Conservation (phyloP, 495 filamentous ascomycete species). For the Penicillium salamii region DNA sequence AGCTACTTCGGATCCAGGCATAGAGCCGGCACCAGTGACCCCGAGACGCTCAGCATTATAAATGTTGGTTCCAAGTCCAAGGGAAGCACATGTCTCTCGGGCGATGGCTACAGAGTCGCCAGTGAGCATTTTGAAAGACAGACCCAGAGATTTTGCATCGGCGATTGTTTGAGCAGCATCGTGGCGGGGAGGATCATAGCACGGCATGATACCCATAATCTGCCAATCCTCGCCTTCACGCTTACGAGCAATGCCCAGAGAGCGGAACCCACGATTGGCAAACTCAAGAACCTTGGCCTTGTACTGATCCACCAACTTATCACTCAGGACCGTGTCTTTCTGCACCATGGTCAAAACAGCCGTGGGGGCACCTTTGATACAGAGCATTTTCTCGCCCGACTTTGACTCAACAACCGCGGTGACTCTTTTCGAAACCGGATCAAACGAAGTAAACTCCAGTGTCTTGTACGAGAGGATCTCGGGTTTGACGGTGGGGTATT, state of each 20-base stretch:
- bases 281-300: constrained; percentile 90
- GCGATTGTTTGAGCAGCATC: constrained; percentile 87
- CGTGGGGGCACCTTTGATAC: constrained; percentile 88
- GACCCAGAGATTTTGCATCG: constrained; percentile 82
- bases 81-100: constrained; percentile 82
- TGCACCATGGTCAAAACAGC: constrained; percentile 81
- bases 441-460: constrained; percentile 82
- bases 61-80: constrained; percentile 89
- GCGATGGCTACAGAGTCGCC: constrained; percentile 94
- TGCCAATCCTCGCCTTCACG: constrained; percentile 74
- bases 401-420: constrained; percentile 72
- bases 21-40: constrained; percentile 79
- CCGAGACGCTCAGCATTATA: constrained; percentile 89
- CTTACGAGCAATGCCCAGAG: constrained; percentile 88
- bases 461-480: constrained; percentile 74
- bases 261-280: constrained; percentile 86
- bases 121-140: constrained; percentile 95
- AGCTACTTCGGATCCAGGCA: constrained; percentile 88
- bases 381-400: constrained; percentile 78
- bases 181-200: constrained; percentile 85
- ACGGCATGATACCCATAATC: constrained; percentile 92
- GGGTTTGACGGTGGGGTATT: constrained; percentile 74
- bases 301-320: constrained; percentile 73
- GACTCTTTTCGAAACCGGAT: constrained; percentile 93
- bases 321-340: constrained; percentile 67